A percentile compares a stretch with the other conserved stretches of the same genome.
These are phyloP conservation scores for Bondarzewia mesenterica DNA, from an alignment of 1,284 basidiomycete species.

Conservation along the genomic window DNA sequence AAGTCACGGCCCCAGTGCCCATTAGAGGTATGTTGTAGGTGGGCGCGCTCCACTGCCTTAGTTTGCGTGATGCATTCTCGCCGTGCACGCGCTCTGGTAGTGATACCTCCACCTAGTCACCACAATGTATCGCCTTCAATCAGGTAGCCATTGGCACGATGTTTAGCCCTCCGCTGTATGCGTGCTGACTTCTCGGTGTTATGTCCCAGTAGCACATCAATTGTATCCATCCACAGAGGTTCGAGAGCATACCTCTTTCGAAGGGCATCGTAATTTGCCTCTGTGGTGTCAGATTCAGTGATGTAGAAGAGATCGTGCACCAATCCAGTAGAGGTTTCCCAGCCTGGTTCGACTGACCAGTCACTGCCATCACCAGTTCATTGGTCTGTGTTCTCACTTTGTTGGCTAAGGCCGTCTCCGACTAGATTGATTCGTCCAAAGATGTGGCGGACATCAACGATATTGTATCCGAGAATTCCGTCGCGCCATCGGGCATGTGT, in stretches of 20 bases:
- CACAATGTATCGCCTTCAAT: constrained; percentile 25
- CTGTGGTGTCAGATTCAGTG: background rate
- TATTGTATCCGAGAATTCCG: background rate
- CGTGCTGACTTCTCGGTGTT: background rate
- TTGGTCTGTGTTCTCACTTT: background rate
- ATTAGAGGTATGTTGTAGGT: constrained; percentile 11
- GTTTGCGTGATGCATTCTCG: constrained; percentile 15
- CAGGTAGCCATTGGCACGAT: constrained; percentile 21
- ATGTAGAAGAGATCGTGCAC: constrained; percentile 25
- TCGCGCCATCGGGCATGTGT: background rate
- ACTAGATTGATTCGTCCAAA: background rate
- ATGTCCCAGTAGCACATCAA: constrained; percentile 17
- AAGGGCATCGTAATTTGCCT: no score
- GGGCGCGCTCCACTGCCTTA: constrained; percentile 13
- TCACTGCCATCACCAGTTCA: constrained; percentile 22
- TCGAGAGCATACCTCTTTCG: constrained; percentile 15
- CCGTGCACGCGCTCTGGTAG: constrained; percentile 1
- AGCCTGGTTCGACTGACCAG: constrained; percentile 24
- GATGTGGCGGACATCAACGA: background rate
- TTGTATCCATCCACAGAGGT: constrained; percentile 8
- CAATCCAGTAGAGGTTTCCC: constrained; percentile 21
- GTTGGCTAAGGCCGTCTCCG: background rate
- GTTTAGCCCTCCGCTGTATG: constrained; percentile 15
- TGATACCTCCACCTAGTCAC: constrained; percentile 13
- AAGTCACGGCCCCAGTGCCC: constrained; percentile 23